Evolutionary conservation across 2,329 filamentous ascomycete species (phyloP).

Genomic region (Fusarium pilosicola): DNA sequence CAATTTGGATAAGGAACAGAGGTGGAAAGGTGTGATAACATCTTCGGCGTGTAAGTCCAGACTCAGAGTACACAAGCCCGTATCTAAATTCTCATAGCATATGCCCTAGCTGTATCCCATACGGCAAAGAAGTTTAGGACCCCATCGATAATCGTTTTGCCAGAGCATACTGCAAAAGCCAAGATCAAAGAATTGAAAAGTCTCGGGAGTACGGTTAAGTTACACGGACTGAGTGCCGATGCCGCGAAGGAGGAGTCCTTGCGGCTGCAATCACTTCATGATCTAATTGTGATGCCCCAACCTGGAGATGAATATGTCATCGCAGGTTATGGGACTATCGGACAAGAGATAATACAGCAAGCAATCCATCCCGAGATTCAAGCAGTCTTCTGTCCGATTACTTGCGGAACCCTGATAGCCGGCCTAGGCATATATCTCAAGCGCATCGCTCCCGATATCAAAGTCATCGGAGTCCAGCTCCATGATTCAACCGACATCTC

Average conservation of each 20-base stretch:
- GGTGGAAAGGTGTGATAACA: background rate
- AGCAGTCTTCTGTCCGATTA: background rate
- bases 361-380: rapidly evolving
- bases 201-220: background rate
- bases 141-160: background rate
- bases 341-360: background rate
- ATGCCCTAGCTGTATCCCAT: background rate
- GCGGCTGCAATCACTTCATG: background rate
- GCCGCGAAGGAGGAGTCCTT: rapidly evolving
- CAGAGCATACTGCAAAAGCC: rapidly evolving
- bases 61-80: background rate
- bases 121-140: background rate
- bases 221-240: background rate
- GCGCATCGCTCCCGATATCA: background rate
- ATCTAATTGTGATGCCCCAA: rapidly evolving
- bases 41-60: background rate
- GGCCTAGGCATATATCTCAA: background rate
- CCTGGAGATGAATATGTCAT: background rate
- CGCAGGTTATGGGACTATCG: background rate
- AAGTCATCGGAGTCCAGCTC: background rate
- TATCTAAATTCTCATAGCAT: background rate
- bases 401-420: background rate
- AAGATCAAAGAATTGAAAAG: background rate
- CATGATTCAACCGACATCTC: background rate
- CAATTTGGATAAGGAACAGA: background rate